phyloP scores from a whole-genome alignment of 306 rosid genomes.

The Betula pendula region DNA sequence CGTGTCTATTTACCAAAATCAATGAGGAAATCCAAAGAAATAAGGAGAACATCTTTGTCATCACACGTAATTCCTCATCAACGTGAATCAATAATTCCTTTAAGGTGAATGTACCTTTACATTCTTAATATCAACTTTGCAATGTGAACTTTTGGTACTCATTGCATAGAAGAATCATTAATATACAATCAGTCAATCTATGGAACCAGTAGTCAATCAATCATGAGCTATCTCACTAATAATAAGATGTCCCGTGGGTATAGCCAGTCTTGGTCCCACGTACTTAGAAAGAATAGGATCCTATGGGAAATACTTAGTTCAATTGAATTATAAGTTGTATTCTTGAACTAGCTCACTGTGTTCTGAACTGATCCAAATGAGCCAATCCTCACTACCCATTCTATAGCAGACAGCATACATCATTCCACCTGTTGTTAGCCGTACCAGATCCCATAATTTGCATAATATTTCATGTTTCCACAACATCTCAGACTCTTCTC shows the following conservation, averaged over 20 bases:
- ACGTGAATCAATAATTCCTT: slow-evolving; percentile 1
- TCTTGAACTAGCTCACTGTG: not conserved
- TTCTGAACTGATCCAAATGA: not conserved
- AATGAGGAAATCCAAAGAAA: not conserved
- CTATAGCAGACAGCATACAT: not conserved
- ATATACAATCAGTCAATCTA: not conserved
- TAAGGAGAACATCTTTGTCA: not conserved
- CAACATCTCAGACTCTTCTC: not conserved
- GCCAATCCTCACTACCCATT: not conserved
- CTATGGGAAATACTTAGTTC: not conserved
- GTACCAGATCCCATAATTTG: not conserved
- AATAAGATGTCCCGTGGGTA: not conserved
- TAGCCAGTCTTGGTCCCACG: not conserved
- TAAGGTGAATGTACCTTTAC: not conserved
- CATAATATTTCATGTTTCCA: not conserved
- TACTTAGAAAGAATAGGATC: not conserved
- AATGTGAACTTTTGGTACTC: not conserved
- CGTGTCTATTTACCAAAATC: not conserved
- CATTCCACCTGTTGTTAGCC: not conserved
- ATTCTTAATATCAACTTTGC: not conserved
- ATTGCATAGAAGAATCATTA: not conserved
- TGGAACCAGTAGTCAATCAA: not conserved
- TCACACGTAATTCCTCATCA: not conserved
- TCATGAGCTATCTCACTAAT: not conserved
- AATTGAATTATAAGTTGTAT: no score